These are phyloP conservation scores for Daldinia bambusicola DNA, from an alignment of 495 filamentous ascomycete species.

Conservation along the genomic window DNA sequence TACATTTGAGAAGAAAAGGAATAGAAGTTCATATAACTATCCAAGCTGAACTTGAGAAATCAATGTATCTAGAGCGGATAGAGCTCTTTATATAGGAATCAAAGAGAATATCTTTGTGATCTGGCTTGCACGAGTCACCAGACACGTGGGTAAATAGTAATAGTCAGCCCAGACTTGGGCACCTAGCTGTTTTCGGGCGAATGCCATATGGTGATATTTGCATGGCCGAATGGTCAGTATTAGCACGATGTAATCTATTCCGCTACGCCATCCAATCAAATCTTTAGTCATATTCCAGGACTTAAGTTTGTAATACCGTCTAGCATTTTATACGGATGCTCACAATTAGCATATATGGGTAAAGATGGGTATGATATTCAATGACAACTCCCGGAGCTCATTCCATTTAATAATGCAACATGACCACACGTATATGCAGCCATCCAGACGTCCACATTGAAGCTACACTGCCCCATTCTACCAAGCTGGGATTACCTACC, in stretches of 20 bases:
- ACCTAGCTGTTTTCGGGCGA: neutral
- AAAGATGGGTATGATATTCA: neutral
- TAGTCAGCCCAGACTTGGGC: too few relatives aligned
- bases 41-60: neutral
- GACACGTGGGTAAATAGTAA: neutral
- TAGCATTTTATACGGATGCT: neutral
- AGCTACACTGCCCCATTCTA: too few relatives aligned
- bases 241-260: neutral
- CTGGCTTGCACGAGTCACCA: neutral
- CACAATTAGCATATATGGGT: neutral
- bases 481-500: too few relatives aligned
- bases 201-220: neutral
- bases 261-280: neutral
- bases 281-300: neutral
- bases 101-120: neutral
- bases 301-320: neutral
- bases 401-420: neutral
- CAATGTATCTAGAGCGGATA: neutral
- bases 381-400: neutral
- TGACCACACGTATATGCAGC: neutral
- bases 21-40: neutral
- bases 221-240: neutral
- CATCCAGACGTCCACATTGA: neutral
- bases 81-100: neutral
- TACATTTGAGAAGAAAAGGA: neutral